Evolutionary conservation across 805 yeast genomes (phyloP).

Genomic region (Candida vaughaniae): DNA sequence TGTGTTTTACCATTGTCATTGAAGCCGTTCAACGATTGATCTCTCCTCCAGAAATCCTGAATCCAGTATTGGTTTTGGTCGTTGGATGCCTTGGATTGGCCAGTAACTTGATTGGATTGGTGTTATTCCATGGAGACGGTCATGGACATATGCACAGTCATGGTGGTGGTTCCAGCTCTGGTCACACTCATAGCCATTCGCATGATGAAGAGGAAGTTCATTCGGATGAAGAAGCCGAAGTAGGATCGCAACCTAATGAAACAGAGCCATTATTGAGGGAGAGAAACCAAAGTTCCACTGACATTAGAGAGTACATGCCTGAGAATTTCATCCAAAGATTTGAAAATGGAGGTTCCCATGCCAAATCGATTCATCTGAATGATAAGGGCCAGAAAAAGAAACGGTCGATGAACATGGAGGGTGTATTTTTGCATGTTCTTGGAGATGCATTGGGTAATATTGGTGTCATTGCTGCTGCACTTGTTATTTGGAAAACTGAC

Average conservation of each 20-base stretch:
- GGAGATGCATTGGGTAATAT: constrained; percentile 96
- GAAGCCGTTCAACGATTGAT: constrained; percentile 91
- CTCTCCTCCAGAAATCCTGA: constrained; percentile 72
- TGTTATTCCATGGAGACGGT: constrained; percentile 79
- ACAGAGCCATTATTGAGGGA: constrained; percentile 4
- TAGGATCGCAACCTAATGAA: constrained; percentile 1
- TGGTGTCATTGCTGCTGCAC: constrained; percentile 87
- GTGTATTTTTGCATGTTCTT: constrained; percentile 90
- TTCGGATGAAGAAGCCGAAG: constrained; percentile 5
- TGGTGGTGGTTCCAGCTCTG: constrained; percentile 16
- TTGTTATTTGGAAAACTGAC: constrained; percentile 92
- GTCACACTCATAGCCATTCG: constrained; percentile 2
- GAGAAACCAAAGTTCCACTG: constrained; percentile 10
- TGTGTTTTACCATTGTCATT: constrained; percentile 86
- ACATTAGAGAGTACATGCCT: constrained; percentile 43
- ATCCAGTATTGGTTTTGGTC: constrained; percentile 75
- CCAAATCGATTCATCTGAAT: background rate
- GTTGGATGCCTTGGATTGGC: constrained; percentile 84
- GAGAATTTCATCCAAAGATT: constrained; percentile 44
- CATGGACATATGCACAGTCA: constrained; percentile 43
- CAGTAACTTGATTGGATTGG: constrained; percentile 80
- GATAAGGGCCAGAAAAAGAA: constrained; percentile 22
- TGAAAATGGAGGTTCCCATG: constrained; percentile 26
- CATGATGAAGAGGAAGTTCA: background rate
- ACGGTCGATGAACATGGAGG: constrained; percentile 92